phyloP scores from a whole-genome alignment of 169 alveolate species.

The Neospora caninum region DNA sequence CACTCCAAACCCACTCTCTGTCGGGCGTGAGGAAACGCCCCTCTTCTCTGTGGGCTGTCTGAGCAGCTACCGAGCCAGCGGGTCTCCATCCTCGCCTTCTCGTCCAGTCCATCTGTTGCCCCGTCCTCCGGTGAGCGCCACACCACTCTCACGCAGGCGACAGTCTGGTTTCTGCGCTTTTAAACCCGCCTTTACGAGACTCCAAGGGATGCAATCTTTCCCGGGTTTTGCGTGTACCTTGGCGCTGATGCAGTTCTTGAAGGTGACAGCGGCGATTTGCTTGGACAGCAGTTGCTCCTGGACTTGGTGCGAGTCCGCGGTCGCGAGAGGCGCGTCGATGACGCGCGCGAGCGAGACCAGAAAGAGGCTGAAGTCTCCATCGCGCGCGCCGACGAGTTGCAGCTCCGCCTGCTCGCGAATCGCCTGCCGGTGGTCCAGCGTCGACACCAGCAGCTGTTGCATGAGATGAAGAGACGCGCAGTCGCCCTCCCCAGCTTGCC shows the following conservation, averaged over 20 bases:
- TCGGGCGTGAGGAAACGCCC: background rate
- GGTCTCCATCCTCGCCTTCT: no score
- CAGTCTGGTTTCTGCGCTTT: no score
- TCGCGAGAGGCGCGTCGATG: conserved; percentile 46
- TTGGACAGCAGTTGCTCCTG: conserved; percentile 62
- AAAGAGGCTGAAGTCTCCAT: conserved; percentile 54
- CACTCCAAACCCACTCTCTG: no score
- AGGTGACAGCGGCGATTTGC: conserved; percentile 69
- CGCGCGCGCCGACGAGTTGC: conserved; percentile 60
- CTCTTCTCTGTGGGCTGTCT: no score
- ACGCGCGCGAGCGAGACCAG: conserved; percentile 65
- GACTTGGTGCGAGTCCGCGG: conserved; percentile 23
- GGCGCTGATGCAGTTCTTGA: conserved; percentile 73
- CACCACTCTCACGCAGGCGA: no score
- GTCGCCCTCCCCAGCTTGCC: conserved; percentile 4
- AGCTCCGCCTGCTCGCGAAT: conserved; percentile 67
- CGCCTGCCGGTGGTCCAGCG: conserved; percentile 65
- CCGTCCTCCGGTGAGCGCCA: no score
- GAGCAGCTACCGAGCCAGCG: no score
- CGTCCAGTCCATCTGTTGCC: no score
- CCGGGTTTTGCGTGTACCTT: conserved; percentile 23
- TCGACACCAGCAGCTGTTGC: conserved; percentile 69
- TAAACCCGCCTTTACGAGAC: no score
- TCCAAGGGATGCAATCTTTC: no score
- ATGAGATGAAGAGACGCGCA: conserved; percentile 53